These are phyloP conservation scores for Umbelopsis isabellina DNA, from an alignment of 192 early-diverging fungal genomes.

Conservation along the genomic window DNA sequence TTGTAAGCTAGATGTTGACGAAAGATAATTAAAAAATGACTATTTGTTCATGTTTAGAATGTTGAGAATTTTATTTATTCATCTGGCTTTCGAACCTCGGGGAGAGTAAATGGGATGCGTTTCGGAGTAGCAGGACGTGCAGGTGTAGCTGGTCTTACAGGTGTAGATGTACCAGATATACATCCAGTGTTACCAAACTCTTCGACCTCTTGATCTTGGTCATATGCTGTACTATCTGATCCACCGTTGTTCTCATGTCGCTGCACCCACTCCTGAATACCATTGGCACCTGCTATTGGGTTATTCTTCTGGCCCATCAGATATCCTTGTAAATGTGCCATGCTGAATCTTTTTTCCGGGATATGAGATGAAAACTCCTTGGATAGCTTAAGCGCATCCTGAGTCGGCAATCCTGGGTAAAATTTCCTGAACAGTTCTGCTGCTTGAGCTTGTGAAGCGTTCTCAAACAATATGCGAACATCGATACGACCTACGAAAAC, in stretches of 20 bases:
- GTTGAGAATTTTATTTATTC: not conserved
- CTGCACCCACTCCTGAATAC: constrained; percentile 41
- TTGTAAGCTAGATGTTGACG: too few relatives aligned
- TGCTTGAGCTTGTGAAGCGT: constrained; percentile 61
- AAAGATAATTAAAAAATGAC: too few relatives aligned
- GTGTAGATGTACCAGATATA: constrained; percentile 1
- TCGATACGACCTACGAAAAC: constrained; percentile 62
- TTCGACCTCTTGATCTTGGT: constrained; percentile 1
- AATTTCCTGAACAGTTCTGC: constrained; percentile 69
- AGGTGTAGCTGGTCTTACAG: not conserved
- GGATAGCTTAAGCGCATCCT: constrained; percentile 33
- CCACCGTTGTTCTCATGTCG: not conserved
- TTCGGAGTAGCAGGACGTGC: not conserved
- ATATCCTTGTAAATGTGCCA: constrained; percentile 56
- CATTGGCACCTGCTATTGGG: constrained; percentile 42
- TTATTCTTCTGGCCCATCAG: constrained; percentile 54
- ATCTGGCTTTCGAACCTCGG: too few relatives aligned
- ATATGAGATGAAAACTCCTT: constrained; percentile 42
- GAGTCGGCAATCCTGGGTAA: constrained; percentile 42
- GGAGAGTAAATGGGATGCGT: not conserved
- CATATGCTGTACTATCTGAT: not conserved
- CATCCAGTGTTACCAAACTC: not conserved
- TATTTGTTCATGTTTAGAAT: not conserved
- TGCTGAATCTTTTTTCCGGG: constrained; percentile 49
- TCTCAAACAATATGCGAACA: constrained; percentile 57